Percentiles rank a stretch among this genome's conserved stretches.
phyloP scores from a whole-genome alignment of 129 eudicot genomes.

The Saposhnikovia divaricata region DNA sequence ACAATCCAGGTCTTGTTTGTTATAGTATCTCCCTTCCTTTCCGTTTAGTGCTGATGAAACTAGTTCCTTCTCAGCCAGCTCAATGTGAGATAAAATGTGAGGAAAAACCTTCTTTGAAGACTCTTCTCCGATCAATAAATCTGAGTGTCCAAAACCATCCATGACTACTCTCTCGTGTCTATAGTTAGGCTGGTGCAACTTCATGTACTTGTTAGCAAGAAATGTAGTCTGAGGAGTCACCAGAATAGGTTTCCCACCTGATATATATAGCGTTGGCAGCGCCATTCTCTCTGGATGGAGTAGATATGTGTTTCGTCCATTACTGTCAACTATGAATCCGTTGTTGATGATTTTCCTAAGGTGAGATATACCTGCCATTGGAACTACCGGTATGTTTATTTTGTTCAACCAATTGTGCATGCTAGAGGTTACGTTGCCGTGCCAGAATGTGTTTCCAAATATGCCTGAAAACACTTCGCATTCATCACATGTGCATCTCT shows the following conservation, averaged over 20 bases:
- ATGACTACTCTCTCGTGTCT: conserved; percentile 47
- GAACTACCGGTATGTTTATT: conserved; percentile 23
- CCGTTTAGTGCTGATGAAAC: background rate
- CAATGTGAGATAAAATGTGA: conserved; percentile 29
- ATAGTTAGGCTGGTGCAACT: conserved; percentile 39
- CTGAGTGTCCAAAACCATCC: conserved; percentile 49
- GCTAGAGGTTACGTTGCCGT: conserved; percentile 27
- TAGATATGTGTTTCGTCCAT: conserved; percentile 35
- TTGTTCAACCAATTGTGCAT: conserved; percentile 41
- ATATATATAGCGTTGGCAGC: conserved; percentile 40
- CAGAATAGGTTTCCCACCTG: conserved; percentile 35
- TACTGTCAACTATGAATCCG: conserved; percentile 40
- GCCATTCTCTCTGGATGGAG: conserved; percentile 45
- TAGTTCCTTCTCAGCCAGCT: conserved; percentile 31
- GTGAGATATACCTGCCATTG: conserved; percentile 50
- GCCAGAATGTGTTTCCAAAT: conserved; percentile 42
- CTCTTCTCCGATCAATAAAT: conserved; percentile 40
- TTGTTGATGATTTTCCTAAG: conserved; percentile 34
- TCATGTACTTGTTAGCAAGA: conserved; percentile 44
- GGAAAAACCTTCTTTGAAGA: conserved; percentile 33
- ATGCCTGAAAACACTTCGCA: conserved; percentile 48
- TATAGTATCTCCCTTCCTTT: background rate
- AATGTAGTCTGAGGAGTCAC: conserved; percentile 37
- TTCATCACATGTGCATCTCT: conserved; percentile 46
- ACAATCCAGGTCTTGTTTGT: conserved; percentile 24